A percentile compares a stretch with the other conserved stretches of the same genome.
phyloP scores from a whole-genome alignment of 179 eudicot genomes.

The Vitellaria paradoxa region DNA sequence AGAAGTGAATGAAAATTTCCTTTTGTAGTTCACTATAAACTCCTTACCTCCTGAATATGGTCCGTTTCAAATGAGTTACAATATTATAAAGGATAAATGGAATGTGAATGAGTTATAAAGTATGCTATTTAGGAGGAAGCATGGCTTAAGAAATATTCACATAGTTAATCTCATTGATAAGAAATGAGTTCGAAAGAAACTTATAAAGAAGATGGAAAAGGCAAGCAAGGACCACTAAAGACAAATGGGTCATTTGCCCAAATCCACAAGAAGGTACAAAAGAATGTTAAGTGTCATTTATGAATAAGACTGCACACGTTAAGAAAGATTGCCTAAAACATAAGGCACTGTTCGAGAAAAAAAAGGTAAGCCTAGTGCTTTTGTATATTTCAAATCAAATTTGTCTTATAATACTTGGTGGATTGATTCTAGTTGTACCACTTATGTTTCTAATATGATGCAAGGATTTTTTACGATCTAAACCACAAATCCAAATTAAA shows the following conservation, averaged over 20 bases:
- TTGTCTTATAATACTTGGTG: neutral
- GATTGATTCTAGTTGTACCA: neutral
- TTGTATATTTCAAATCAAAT: conserved; percentile 8
- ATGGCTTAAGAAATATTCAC: neutral
- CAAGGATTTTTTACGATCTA: conserved; percentile 7
- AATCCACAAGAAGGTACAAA: neutral
- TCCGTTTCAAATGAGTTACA: conserved; percentile 3
- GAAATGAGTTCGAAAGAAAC: no score
- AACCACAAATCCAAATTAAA: neutral
- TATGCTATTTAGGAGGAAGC: no score
- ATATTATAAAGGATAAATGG: no score
- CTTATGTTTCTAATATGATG: conserved; percentile 7
- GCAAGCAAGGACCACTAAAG: no score
- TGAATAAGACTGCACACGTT: neutral
- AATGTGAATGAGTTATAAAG: no score
- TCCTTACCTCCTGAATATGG: conserved; percentile 12
- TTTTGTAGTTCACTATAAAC: conserved; percentile 10
- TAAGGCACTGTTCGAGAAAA: no score
- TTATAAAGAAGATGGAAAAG: no score
- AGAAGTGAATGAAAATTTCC: neutral
- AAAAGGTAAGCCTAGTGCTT: conserved; percentile 1
- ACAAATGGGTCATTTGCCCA: no score
- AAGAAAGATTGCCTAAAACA: no score
- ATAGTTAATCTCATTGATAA: neutral
- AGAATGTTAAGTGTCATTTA: neutral